Conservation (phyloP, 257 asterid species). For the Jaltomata sinuosa region DNA sequence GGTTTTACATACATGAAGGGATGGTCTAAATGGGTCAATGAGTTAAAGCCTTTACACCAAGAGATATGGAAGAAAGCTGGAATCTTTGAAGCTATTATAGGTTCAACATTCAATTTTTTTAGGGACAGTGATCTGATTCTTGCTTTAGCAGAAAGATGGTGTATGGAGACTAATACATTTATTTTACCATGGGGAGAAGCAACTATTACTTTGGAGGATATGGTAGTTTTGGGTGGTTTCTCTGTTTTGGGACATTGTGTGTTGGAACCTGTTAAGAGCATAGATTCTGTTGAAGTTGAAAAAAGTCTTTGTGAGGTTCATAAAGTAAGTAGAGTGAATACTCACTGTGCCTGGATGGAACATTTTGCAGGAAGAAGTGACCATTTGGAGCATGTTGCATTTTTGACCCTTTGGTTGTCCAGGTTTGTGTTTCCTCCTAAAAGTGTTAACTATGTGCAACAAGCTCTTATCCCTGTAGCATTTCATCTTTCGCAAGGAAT, state of each 20-base stretch:
- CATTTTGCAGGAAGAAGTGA: background rate
- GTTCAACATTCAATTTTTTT: background rate
- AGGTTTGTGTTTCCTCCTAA: slow-evolving; percentile 12
- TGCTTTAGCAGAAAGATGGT: slow-evolving; percentile 19
- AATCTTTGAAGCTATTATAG: slow-evolving; percentile 15
- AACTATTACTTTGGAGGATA: slow-evolving; percentile 32
- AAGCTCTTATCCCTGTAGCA: slow-evolving; percentile 14
- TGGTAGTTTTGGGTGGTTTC: slow-evolving; percentile 24
- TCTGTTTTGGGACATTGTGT: slow-evolving; percentile 24
- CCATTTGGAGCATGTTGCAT: slow-evolving; percentile 17
- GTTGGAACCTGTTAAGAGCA: background rate
- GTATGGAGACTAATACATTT: slow-evolving; percentile 8
- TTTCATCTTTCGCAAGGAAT: slow-evolving; percentile 13
- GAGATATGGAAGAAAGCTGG: slow-evolving; percentile 20
- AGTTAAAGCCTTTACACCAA: slow-evolving; percentile 1
- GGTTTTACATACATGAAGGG: background rate
- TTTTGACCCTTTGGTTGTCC: slow-evolving; percentile 22
- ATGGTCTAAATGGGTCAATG: slow-evolving; percentile 6
- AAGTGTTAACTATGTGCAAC: background rate
- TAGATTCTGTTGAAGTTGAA: background rate
- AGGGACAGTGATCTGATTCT: slow-evolving; percentile 2
- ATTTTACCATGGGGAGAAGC: slow-evolving; percentile 42
- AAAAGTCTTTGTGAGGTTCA: background rate
- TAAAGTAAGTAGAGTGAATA: background rate
- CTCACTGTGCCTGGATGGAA: slow-evolving; percentile 3